Base-by-base conservation (phyloP, 2,329 filamentous ascomycete species). In the Orbilia oligospora region DNA sequence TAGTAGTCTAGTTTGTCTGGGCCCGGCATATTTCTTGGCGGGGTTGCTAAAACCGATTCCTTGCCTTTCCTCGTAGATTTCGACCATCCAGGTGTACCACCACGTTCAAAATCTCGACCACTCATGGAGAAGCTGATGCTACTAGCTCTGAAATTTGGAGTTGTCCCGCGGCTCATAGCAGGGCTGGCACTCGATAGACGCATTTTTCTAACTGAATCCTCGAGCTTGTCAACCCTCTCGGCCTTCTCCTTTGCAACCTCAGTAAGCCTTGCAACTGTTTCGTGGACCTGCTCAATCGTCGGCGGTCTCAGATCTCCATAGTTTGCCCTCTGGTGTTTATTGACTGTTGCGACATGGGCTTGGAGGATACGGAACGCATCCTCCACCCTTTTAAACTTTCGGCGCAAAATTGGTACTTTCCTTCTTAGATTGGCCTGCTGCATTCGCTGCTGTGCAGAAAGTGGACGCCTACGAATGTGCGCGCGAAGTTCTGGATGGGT, bases 1-100 rank as follows among this genome's bases (percentile, higher is more conserved):
- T 75, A 79, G 41, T 79, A 79, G 22, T 73, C 76, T 14, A 79
- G 68, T 16, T 70, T 79, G n/a, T 79, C 76, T 5, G 76, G 76
- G 8, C 69, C 75, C 9, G 75, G 75, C 55, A 72, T 69, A 22
- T 68, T 72, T 44, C 64, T 71, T n/a, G 70, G 38, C 38, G 76
- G 71, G 0, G 70, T 75, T 18, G 66, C 33, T 8, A 73, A 66
- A 41, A 33, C 22, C 9, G 48, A 49, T 24, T 75, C 70, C 22
- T 48, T 75, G 22, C 58, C 58, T 58, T 69, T 79, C 56, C 64
- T 79, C 2, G 51, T 44, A n/a, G 76, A 65, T 20, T 55, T 73
- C 12, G 36, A 44, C 70, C 76, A 73, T 6, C 70, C 64, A 12
- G 76, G 56, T 2, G 64, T 71, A 22, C 76, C 65, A 38, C 64